Evolutionary conservation across 2,329 filamentous ascomycete species (phyloP), one percentile per base, ranked within the genome.

Genomic region (Dactylellina leptospora): DNA sequence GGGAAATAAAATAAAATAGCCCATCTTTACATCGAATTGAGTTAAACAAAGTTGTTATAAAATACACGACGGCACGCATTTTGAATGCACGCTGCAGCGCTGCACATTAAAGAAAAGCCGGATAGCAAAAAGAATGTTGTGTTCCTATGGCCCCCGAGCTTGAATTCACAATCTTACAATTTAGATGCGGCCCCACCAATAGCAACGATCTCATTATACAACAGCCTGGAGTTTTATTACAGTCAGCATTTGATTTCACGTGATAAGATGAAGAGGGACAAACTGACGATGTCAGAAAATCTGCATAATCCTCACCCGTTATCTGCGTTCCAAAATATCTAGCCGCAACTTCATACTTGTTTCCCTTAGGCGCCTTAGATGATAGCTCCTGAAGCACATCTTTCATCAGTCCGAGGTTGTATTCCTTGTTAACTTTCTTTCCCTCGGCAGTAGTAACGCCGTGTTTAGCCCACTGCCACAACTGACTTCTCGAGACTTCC

Each of bases 301-400:
- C 95, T 10, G 93, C 92, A 80, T 97, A 97, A 76, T 97, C 93
- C 84, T 97, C 95, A 63, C 95, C 95, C 2, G 93, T 97, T 66
- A 97, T 90, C 84, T 99, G 95, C 47, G 87, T 84, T 30, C 91
- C 87, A 79, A 97, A 97, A 82, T 97, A 97, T 81, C 96, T 89
- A 0, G 91, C 91, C 0, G 95, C 95, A 58, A 96, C 85, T 71
- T 89, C 87, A 83, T 85, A 97, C 84, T 97, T 97, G 84, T 97
- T 95, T 64, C 92, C 92, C 84, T 90, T 90, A 54, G 88, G 86
- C 1, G 87, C 92, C 80, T 90, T 90, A 75, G 86, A 81, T 25
- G 87, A 84, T 27, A 97, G 84, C 79, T 88, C 84, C 66, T 92
- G 87, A 36, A 92, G 86, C 81, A 92, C 88, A 84, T 99, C 93